A percentile compares a stretch with the other conserved stretches of the same genome.
These are phyloP conservation scores for Meira nashicola DNA, from an alignment of 1,284 basidiomycete genomes.

Conservation along the genomic window DNA sequence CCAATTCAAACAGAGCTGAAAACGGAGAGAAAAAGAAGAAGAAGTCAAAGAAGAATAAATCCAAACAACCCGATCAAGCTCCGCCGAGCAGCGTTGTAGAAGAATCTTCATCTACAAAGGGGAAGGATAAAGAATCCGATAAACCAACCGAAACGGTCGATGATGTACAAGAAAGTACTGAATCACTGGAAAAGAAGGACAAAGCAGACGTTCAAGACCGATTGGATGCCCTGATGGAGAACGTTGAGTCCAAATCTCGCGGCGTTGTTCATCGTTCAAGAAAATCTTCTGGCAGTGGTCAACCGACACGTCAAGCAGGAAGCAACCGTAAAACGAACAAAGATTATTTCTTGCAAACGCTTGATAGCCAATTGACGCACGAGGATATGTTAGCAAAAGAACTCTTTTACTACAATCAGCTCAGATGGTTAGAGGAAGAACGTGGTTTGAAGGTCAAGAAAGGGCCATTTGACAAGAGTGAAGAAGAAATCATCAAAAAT, in stretches of 20 bases:
- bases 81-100: neutral
- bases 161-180: neutral
- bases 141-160: neutral
- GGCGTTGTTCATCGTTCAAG: neutral
- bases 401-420: constrained; percentile 11
- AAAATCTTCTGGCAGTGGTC: neutral
- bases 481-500: constrained; percentile 5
- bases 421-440: constrained; percentile 16
- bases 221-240: neutral
- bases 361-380: constrained; percentile 2
- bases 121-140: neutral
- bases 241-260: neutral
- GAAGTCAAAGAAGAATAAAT: neutral
- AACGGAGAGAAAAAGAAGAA: neutral
- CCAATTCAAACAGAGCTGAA: no score
- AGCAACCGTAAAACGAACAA: constrained; percentile 5
- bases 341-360: constrained; percentile 1
- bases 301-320: neutral
- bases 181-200: neutral
- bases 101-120: neutral
- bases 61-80: neutral
- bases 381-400: constrained; percentile 12
- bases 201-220: neutral
- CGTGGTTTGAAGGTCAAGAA: constrained; percentile 6
- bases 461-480: constrained; percentile 7